Evolutionary conservation across 768 basidiomycete genomes (phyloP).

Genomic region (Boletus sp.): DNA sequence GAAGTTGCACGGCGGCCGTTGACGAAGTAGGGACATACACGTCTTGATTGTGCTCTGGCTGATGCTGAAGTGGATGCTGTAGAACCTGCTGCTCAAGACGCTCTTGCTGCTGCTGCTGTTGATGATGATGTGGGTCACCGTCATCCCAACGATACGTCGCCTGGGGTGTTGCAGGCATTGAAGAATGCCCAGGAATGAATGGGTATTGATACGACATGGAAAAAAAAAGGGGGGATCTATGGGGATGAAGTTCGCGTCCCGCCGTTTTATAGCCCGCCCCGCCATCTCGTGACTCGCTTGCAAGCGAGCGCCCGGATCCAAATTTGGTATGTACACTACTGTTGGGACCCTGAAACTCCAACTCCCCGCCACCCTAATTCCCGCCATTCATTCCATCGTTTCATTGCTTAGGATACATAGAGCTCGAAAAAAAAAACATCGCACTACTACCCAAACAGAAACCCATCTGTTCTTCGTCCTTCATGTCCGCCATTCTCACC

Average conservation of each 20-base stretch:
- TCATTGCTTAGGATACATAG: not conserved
- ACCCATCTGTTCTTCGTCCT: too few species aligned
- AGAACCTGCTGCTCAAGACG: conserved; percentile 37
- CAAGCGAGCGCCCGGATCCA: conserved; percentile 18
- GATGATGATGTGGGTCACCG: conserved; percentile 29
- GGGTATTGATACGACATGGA: conserved; percentile 51
- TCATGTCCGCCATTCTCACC: not conserved
- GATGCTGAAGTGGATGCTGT: conserved; percentile 37
- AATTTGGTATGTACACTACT: not conserved
- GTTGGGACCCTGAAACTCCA: conserved; percentile 8
- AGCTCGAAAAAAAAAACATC: not conserved
- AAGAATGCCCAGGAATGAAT: conserved; percentile 45
- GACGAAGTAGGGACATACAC: conserved; percentile 18
- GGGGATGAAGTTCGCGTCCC: conserved; percentile 15
- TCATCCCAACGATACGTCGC: conserved; percentile 42
- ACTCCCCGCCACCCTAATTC: not conserved
- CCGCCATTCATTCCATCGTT: not conserved
- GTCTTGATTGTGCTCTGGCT: conserved; percentile 28
- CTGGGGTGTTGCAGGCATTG: conserved; percentile 47
- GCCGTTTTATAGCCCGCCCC: conserved; percentile 31
- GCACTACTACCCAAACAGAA: not conserved
- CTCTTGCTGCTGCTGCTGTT: conserved; percentile 34
- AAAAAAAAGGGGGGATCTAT: conserved; percentile 28
- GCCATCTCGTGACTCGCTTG: conserved; percentile 27
- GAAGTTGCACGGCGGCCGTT: conserved; percentile 17